A percentile compares a stretch with the other conserved stretches of the same genome.
phyloP scores from a whole-genome alignment of 345 rosid species.

The Hibiscus trionum region DNA sequence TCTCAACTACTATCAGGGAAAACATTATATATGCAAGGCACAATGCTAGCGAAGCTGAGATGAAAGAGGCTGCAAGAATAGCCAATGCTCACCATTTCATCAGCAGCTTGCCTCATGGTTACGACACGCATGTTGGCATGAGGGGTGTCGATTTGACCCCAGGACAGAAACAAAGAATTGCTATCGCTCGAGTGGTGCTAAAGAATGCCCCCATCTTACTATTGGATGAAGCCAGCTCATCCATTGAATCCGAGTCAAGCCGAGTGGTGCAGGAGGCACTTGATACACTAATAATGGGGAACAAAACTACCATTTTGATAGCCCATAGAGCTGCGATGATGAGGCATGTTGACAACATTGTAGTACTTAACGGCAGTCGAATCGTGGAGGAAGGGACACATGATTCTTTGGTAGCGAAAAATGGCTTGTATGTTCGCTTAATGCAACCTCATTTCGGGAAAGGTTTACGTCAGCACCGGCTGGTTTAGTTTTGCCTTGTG shows the following conservation, averaged over 20 bases:
- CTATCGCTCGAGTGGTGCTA: conserved; percentile 90
- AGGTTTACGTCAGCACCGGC: conserved; percentile 87
- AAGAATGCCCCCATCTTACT: conserved; percentile 96
- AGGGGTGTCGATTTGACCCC: conserved; percentile 97
- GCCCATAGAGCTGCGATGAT: conserved; percentile 98
- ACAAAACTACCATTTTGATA: conserved; percentile 87
- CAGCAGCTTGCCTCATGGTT: conserved; percentile 95
- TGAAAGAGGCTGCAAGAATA: conserved; percentile 98
- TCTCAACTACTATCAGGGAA: conserved; percentile 90
- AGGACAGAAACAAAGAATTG: conserved; percentile 95
- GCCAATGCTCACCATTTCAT: conserved; percentile 99
- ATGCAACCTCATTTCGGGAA: conserved; percentile 97
- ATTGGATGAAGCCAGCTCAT: conserved; percentile 95
- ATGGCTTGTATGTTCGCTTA: conserved; percentile 84
- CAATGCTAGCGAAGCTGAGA: conserved; percentile 95
- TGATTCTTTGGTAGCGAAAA: conserved; percentile 70
- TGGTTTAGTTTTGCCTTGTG: conserved; percentile 34
- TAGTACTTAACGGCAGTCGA: conserved; percentile 89
- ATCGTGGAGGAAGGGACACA: conserved; percentile 94
- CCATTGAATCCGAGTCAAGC: conserved; percentile 96
- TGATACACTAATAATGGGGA: conserved; percentile 90
- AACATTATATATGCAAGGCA: conserved; percentile 97
- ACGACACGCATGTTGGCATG: conserved; percentile 97
- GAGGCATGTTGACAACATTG: conserved; percentile 95
- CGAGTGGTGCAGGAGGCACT: conserved; percentile 96